Base-by-base conservation (phyloP, 2,329 filamentous ascomycete genomes). In the Biscogniauxia marginata region DNA sequence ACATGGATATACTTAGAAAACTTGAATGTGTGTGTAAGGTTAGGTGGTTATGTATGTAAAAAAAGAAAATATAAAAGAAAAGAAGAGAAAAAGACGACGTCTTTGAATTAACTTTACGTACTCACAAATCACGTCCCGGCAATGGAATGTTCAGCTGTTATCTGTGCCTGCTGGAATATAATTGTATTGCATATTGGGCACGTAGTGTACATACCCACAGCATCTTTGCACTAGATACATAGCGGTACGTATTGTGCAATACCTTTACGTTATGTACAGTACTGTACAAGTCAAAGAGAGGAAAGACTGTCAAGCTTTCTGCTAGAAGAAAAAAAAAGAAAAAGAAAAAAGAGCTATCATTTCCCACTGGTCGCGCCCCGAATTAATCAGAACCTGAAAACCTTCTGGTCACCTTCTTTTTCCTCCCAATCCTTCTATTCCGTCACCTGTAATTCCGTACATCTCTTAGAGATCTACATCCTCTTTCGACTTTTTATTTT, bases 1-100 rank as follows among this genome's bases (percentile, higher is more conserved):
- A 58, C 25, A 22, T 39, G 30, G 46, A 19, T 59, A 59, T 50
- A 21, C 43, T 19, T 19, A 22, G n/a, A n/a, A n/a, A n/a, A n/a
- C n/a, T n/a, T n/a, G n/a, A n/a, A n/a, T n/a, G n/a, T n/a, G n/a
- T n/a, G n/a, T n/a, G n/a, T n/a, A n/a, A n/a, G n/a, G n/a, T n/a
- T n/a, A n/a, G n/a, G n/a, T n/a, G n/a, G 18, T 46, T 7, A 20
- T 46, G 16, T 46, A 46, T 20, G 44, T 16, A 9, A 46, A 21
- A 22, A 11, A 20, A 22, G 18, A 20, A 21, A 46, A 22, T 2
- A 11, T 9, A 7, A 46, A 46, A 46, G 20, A 46, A n/a, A 19
- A 19, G 13, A 6, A 11, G 11, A 11, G 24, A 11, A 25, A 11
- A 25, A 25, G 6, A n/a, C 18, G 39, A 25, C 16, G 6, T 7